A percentile compares a stretch with the other conserved stretches of the same genome.
Evolutionary conservation across 1,284 basidiomycete species (phyloP).

Genomic region (Agroathelia rolfsii): DNA sequence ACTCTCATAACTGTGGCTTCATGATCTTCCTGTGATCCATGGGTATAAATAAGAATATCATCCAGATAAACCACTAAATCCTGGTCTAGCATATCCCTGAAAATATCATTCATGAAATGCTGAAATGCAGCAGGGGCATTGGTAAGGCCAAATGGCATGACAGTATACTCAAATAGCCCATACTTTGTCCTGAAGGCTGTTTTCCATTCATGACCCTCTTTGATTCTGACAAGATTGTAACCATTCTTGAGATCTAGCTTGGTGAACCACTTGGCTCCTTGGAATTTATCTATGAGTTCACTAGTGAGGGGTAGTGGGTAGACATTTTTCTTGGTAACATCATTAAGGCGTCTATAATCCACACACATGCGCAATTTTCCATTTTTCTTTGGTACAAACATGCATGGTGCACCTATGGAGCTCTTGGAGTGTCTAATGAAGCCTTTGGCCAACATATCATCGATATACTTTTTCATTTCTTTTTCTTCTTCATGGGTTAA

Average conservation of each 20-base stretch:
- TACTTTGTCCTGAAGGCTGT: slow-evolving; percentile 22
- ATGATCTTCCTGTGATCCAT: slow-evolving; percentile 9
- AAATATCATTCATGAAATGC: slow-evolving; percentile 15
- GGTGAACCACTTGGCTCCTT: slow-evolving; percentile 16
- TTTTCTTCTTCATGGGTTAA: slow-evolving; percentile 15
- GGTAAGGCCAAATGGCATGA: slow-evolving; percentile 29
- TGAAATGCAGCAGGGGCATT: slow-evolving; percentile 21
- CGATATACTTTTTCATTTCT: slow-evolving; percentile 13
- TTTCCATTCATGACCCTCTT: slow-evolving; percentile 10
- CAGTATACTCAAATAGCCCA: slow-evolving; percentile 25
- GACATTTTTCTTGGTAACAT: slow-evolving; percentile 25
- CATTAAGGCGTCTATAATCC: slow-evolving; percentile 34
- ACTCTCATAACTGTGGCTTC: slow-evolving; percentile 20
- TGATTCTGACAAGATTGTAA: slow-evolving; percentile 11
- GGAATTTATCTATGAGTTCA: slow-evolving; percentile 24
- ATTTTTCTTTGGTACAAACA: slow-evolving; percentile 40
- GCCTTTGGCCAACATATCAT: slow-evolving; percentile 15
- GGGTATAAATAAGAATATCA: slow-evolving; percentile 6
- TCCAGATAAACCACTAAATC: slow-evolving; percentile 20
- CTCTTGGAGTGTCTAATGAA: slow-evolving; percentile 13
- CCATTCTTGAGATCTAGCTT: slow-evolving; percentile 20
- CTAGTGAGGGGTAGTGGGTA: slow-evolving; percentile 30
- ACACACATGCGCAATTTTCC: slow-evolving; percentile 26
- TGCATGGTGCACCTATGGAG: slow-evolving; percentile 17
- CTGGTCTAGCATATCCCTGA: slow-evolving; percentile 14